phyloP scores from a whole-genome alignment of 371 early-diverging fungal species.

The Smittium culicis region DNA sequence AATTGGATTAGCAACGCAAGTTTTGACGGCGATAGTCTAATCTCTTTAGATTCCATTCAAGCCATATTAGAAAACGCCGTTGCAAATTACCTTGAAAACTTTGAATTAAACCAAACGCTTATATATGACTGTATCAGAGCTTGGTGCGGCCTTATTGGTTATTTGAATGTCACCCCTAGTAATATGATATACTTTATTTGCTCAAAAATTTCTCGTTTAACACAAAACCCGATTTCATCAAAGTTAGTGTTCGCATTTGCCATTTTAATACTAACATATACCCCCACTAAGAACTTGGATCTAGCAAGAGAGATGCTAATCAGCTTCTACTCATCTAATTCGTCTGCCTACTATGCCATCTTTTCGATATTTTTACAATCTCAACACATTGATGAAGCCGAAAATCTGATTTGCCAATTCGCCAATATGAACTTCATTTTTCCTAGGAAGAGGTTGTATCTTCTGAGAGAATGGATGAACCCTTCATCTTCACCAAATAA shows the following conservation, averaged over 20 bases:
- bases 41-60: too few relatives aligned
- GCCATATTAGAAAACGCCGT: too few relatives aligned
- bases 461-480: neutral
- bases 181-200: too few relatives aligned
- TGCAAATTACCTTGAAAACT: too few relatives aligned
- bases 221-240: too few relatives aligned
- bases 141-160: too few relatives aligned
- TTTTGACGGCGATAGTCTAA: too few relatives aligned
- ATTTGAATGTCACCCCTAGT: too few relatives aligned
- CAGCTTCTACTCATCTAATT: slow-evolving; percentile 6
- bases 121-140: too few relatives aligned
- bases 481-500: neutral
- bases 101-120: too few relatives aligned
- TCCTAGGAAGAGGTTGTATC: neutral
- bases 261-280: neutral
- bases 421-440: neutral
- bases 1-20: too few relatives aligned
- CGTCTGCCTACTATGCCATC: neutral
- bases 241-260: neutral
- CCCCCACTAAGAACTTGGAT: neutral
- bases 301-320: neutral
- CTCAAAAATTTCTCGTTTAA: too few relatives aligned
- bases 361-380: slow-evolving; percentile 30
- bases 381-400: slow-evolving; percentile 68
- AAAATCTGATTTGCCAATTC: slow-evolving; percentile 24